Conservation (phyloP, 495 filamentous ascomycete species). For the Acidomyces sp. region DNA sequence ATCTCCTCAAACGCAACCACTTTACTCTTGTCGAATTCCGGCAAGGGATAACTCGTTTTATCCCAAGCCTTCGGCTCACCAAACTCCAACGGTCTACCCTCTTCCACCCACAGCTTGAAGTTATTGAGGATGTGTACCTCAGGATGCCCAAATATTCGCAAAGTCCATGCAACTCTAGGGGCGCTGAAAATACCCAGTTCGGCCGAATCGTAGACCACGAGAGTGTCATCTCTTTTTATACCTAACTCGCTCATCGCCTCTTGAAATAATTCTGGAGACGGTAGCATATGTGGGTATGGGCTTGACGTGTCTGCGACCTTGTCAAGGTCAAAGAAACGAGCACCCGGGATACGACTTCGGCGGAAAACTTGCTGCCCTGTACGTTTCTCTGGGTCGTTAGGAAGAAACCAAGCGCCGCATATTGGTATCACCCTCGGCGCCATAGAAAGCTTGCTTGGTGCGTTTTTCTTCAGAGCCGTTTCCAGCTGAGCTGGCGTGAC, state of each 20-base stretch:
- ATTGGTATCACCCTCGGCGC: conserved; percentile 72
- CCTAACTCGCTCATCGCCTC: conserved; percentile 78
- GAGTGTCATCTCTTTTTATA: conserved; percentile 68
- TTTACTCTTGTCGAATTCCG: conserved; percentile 38
- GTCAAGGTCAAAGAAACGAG: conserved; percentile 96
- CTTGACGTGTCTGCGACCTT: conserved; percentile 73
- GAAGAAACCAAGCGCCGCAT: conserved; percentile 91
- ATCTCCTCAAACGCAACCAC: conserved; percentile 69
- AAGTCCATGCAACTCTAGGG: conserved; percentile 83
- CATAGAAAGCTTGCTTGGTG: conserved; percentile 58
- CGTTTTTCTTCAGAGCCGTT: conserved; percentile 63
- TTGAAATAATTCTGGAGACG: conserved; percentile 63
- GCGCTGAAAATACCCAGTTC: conserved; percentile 89
- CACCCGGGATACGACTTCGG: conserved; percentile 62
- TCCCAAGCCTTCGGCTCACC: conserved; percentile 45
- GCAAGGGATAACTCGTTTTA: conserved; percentile 42
- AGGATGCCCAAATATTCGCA: conserved; percentile 81
- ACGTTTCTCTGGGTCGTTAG: conserved; percentile 65
- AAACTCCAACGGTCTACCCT: conserved; percentile 65
- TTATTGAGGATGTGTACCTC: conserved; percentile 87
- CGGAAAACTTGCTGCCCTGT: conserved; percentile 66
- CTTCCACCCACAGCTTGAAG: conserved; percentile 76
- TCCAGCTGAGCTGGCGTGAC: conserved; percentile 73
- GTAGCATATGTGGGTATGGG: conserved; percentile 95
- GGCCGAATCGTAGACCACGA: conserved; percentile 84